Conservation (phyloP, 768 basidiomycete species). For the Mrakia frigida region DNA sequence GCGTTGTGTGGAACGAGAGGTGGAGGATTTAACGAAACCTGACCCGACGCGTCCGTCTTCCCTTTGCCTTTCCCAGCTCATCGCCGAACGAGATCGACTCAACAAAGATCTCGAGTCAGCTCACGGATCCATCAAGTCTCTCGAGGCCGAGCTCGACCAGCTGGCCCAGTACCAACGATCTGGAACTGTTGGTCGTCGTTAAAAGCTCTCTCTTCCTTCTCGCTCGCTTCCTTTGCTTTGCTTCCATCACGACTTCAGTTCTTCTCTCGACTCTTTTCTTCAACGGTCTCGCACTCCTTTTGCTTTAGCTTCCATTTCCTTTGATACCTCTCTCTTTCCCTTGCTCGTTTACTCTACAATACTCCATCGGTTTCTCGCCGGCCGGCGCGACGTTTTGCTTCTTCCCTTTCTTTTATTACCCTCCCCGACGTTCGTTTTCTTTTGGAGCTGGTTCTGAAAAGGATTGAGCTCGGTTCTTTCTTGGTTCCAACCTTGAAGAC, state of each 20-base stretch:
- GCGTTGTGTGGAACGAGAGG: not conserved
- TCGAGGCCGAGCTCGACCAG: conserved; percentile 85
- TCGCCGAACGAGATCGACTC: conserved; percentile 94
- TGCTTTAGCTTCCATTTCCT: not conserved
- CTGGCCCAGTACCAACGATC: conserved; percentile 45
- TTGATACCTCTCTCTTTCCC: not conserved
- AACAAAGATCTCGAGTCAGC: conserved; percentile 76
- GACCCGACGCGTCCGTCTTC: not conserved
- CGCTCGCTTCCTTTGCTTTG: not conserved
- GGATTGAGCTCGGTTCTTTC: too few species aligned
- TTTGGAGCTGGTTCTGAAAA: too few species aligned
- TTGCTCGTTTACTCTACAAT: too few species aligned
- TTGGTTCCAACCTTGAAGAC: not conserved
- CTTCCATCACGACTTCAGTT: conserved; percentile 4
- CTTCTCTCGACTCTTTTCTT: not conserved
- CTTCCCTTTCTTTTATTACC: too few species aligned
- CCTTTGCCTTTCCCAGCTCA: conserved; percentile 59
- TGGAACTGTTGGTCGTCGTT: conserved; percentile 28
- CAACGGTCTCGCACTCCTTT: not conserved
- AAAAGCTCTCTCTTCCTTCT: not conserved
- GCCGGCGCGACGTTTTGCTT: too few species aligned
- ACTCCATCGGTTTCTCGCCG: too few species aligned
- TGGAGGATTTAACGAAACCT: not conserved
- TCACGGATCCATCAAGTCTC: conserved; percentile 81
- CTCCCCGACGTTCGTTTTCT: too few species aligned